These are phyloP conservation scores for Canavalia gladiata DNA, from an alignment of 306 rosid genomes.

Conservation along the genomic window DNA sequence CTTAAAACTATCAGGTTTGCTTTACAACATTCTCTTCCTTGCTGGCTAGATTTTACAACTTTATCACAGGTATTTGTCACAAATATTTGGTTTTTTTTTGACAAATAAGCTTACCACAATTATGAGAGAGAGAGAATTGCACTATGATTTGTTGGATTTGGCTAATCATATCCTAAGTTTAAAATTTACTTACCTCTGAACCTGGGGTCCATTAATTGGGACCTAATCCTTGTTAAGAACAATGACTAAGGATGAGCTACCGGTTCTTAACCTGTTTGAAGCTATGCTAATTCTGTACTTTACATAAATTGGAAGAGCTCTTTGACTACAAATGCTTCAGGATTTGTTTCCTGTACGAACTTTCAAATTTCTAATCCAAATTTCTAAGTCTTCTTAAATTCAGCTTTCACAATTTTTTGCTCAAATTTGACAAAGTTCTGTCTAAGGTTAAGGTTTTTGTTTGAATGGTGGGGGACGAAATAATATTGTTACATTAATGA, in stretches of 20 bases:
- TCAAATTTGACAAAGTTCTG: not conserved
- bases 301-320: slow-evolving; percentile 22
- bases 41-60: slow-evolving; percentile 34
- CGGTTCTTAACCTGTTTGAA: slow-evolving; percentile 28
- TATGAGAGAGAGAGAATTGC: not conserved
- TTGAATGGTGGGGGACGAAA: not conserved
- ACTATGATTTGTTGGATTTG: slow-evolving; percentile 9
- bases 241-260: slow-evolving; percentile 26
- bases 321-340: slow-evolving; percentile 6
- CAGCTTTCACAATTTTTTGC: not conserved
- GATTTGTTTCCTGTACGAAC: slow-evolving; percentile 11
- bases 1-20: slow-evolving; percentile 81
- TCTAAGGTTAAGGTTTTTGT: slow-evolving; percentile 11
- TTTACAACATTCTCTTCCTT: slow-evolving; percentile 36
- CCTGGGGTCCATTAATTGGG: not conserved
- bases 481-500: slow-evolving; percentile 5
- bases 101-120: slow-evolving; percentile 18
- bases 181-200: slow-evolving; percentile 16
- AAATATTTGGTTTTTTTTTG: slow-evolving; percentile 8
- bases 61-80: slow-evolving; percentile 6
- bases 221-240: slow-evolving; percentile 41
- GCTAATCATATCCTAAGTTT: slow-evolving; percentile 32
- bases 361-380: slow-evolving; percentile 4
- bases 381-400: not conserved
- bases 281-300: slow-evolving; percentile 33